phyloP scores from a whole-genome alignment of 352 stramenopile genomes.

The Globisporangium rhizosaccharum region DNA sequence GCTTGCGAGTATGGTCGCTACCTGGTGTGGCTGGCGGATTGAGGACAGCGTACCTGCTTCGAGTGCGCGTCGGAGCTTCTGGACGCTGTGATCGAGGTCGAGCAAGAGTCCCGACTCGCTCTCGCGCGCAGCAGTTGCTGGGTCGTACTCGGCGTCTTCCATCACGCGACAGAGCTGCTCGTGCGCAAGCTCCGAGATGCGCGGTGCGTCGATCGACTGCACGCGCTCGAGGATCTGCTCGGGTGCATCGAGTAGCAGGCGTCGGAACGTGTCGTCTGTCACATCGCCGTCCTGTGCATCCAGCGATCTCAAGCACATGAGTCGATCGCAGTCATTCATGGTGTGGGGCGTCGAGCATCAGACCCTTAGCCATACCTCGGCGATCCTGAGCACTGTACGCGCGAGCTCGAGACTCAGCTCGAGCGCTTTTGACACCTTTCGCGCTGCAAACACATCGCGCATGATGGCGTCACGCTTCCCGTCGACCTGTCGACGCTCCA shows the following conservation, averaged over 20 bases:
- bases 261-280: slow-evolving; percentile 41
- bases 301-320: too few species aligned
- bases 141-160: slow-evolving; percentile 51
- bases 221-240: slow-evolving; percentile 30
- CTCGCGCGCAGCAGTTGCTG: slow-evolving; percentile 41
- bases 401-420: slow-evolving; percentile 42
- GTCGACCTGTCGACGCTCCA: not conserved
- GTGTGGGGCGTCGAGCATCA: slow-evolving; percentile 1
- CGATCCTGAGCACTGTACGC: slow-evolving; percentile 19
- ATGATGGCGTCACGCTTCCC: slow-evolving; percentile 22
- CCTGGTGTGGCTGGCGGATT: too few species aligned
- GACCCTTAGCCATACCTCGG: slow-evolving; percentile 12
- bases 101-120: slow-evolving; percentile 64
- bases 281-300: slow-evolving; percentile 15
- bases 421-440: slow-evolving; percentile 46
- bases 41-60: slow-evolving; percentile 15
- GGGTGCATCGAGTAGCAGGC: slow-evolving; percentile 31
- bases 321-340: too few species aligned
- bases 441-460: slow-evolving; percentile 41
- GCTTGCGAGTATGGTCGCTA: not conserved
- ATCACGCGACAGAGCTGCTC: slow-evolving; percentile 43
- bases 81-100: slow-evolving; percentile 39
- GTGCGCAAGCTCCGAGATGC: slow-evolving; percentile 29
- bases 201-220: slow-evolving; percentile 18
- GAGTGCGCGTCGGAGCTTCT: slow-evolving; percentile 26